Percentiles rank a stretch among this genome's conserved stretches.
Evolutionary conservation across 768 basidiomycete species (phyloP).

Genomic region (Calvatia gigantea): DNA sequence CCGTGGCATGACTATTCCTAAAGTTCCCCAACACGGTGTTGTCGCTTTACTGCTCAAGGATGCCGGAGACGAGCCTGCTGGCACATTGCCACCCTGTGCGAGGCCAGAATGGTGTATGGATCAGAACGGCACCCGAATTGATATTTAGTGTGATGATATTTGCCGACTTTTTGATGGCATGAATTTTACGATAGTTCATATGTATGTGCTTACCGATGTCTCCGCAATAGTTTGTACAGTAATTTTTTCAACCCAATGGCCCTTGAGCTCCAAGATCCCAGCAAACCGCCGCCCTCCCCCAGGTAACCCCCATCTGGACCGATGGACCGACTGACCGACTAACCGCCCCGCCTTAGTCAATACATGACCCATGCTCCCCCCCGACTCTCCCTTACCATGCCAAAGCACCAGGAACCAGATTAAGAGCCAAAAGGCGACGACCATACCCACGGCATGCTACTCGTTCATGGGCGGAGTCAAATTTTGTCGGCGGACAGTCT

Average conservation of each 20-base stretch:
- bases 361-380: too few relatives aligned
- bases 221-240: not conserved
- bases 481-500: too few relatives aligned
- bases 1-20: conserved; percentile 49
- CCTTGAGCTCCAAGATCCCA: not conserved
- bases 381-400: too few relatives aligned
- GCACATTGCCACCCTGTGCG: conserved; percentile 53
- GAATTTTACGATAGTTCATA: not conserved
- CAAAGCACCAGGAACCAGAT: too few relatives aligned
- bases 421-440: too few relatives aligned
- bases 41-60: conserved; percentile 64
- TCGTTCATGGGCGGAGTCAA: too few relatives aligned
- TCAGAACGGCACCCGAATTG: conserved; percentile 48
- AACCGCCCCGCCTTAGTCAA: too few relatives aligned
- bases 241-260: not conserved
- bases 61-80: conserved; percentile 63
- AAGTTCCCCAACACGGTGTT: conserved; percentile 67
- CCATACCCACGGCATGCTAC: too few relatives aligned
- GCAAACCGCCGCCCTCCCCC: too few relatives aligned
- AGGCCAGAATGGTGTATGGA: conserved; percentile 55
- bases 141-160: conserved; percentile 17
- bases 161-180: not conserved
- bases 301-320: too few relatives aligned
- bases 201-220: not conserved
- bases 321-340: too few relatives aligned